Percentiles rank a stretch among this genome's conserved stretches.
phyloP scores from a whole-genome alignment of 176 grass and related monocot genomes.

The Eleusine indica region DNA sequence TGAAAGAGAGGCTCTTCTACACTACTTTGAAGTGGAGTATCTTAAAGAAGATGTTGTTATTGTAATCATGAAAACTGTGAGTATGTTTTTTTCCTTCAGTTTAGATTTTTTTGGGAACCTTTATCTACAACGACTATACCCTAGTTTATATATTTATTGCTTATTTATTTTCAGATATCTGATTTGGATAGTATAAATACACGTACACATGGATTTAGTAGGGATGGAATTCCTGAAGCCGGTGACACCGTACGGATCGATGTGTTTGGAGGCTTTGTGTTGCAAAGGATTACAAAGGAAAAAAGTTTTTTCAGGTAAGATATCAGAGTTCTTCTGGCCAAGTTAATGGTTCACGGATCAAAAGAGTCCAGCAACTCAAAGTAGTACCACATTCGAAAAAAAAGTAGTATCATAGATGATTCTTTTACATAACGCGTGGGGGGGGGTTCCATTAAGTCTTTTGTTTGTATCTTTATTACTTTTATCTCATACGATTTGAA shows the following conservation, averaged over 20 bases:
- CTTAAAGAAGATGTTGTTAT: slow-evolving; percentile 89
- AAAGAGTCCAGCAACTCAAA: neutral
- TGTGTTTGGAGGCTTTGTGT: slow-evolving; percentile 87
- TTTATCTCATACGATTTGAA: neutral
- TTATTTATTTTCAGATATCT: slow-evolving; percentile 64
- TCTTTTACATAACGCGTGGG: neutral
- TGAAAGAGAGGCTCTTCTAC: slow-evolving; percentile 89
- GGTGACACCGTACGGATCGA: slow-evolving; percentile 75
- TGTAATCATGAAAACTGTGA: slow-evolving; percentile 91
- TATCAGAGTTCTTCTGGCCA: neutral
- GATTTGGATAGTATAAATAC: slow-evolving; percentile 63
- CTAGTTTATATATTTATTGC: slow-evolving; percentile 31
- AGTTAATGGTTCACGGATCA: neutral
- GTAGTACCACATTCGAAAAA: neutral
- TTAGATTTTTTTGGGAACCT: slow-evolving; percentile 23
- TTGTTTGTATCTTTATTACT: neutral
- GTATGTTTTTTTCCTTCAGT: slow-evolving; percentile 16
- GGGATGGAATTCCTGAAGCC: slow-evolving; percentile 79
- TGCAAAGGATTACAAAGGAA: slow-evolving; percentile 77
- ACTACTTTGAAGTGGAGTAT: slow-evolving; percentile 93
- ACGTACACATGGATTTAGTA: slow-evolving; percentile 67
- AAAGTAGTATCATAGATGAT: neutral
- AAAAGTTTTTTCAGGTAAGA: slow-evolving; percentile 80
- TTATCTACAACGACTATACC: neutral
- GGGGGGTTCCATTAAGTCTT: neutral